These are phyloP conservation scores for Raffaelea ambrosiae DNA, from an alignment of 2,329 filamentous ascomycete species.

Conservation along the genomic window DNA sequence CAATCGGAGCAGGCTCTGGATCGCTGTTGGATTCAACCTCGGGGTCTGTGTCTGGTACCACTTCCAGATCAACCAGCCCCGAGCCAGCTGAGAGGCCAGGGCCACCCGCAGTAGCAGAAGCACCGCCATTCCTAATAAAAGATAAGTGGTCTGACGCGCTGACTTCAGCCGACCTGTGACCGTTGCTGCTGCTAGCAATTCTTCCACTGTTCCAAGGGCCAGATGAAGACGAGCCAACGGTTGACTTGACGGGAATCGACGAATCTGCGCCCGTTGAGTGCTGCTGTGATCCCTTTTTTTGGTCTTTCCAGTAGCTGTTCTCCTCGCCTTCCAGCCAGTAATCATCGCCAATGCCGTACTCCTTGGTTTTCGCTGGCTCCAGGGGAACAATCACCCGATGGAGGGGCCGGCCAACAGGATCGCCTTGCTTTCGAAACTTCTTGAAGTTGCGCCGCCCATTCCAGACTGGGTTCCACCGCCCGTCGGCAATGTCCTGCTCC, in stretches of 20 bases:
- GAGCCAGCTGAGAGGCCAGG: background rate
- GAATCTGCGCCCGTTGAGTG: slow-evolving; percentile 1
- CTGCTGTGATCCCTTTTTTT: slow-evolving; percentile 13
- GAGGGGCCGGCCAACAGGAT: slow-evolving; percentile 30
- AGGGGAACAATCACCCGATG: slow-evolving; percentile 57
- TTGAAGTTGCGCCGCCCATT: slow-evolving; percentile 97
- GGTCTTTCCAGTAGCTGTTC: slow-evolving; percentile 4
- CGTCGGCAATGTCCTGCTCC: slow-evolving; percentile 43
- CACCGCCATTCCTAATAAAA: too few species aligned
- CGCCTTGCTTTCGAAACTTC: slow-evolving; percentile 61
- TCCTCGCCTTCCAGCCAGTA: slow-evolving; percentile 59
- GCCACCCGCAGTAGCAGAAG: background rate
- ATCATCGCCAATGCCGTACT: slow-evolving; percentile 65
- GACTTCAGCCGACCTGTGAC: too few species aligned
- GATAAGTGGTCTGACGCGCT: too few species aligned
- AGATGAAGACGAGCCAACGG: too few species aligned
- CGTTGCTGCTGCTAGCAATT: too few species aligned
- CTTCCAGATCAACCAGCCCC: background rate
- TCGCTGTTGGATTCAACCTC: slow-evolving; percentile 8
- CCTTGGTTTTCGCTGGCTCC: slow-evolving; percentile 62
- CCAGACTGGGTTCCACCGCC: slow-evolving; percentile 80
- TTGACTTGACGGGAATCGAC: background rate
- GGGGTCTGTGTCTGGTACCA: slow-evolving; percentile 13
- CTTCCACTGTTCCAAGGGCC: too few species aligned
- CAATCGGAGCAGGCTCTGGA: slow-evolving; percentile 8